Evolutionary conservation across 768 basidiomycete genomes (phyloP).

Genomic region (Rhodosporidiobolus odoratus): DNA sequence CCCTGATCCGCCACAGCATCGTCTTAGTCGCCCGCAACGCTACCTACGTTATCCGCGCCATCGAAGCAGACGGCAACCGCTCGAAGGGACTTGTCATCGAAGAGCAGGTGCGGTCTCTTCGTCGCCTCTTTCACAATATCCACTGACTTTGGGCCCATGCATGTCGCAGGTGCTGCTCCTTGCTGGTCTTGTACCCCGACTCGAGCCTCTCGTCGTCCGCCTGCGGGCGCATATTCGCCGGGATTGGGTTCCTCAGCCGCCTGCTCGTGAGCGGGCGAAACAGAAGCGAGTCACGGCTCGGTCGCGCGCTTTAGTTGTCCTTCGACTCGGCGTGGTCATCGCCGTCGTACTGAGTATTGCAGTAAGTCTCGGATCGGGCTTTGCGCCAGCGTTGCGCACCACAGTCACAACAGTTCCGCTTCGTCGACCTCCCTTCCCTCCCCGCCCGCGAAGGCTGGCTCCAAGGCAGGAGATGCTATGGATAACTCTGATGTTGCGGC

Average conservation of each 20-base stretch:
- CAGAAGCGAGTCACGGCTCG: neutral
- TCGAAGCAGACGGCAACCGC: constrained; percentile 42
- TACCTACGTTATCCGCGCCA: constrained; percentile 20
- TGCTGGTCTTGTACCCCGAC: constrained; percentile 8
- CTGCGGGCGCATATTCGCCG: neutral
- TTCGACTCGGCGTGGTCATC: neutral
- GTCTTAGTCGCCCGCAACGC: constrained; percentile 7
- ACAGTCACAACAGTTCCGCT: too few relatives aligned
- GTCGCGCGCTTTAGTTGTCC: neutral
- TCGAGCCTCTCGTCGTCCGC: constrained; percentile 1
- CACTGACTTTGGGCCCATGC: neutral
- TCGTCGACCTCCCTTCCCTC: neutral
- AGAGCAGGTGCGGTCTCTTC: constrained; percentile 4
- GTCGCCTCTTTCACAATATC: neutral
- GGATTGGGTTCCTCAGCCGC: neutral
- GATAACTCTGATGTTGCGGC: neutral
- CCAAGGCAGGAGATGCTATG: neutral
- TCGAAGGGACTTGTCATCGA: constrained; percentile 5
- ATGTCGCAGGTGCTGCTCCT: constrained; percentile 12
- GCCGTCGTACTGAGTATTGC: constrained; percentile 12
- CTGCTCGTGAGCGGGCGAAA: neutral
- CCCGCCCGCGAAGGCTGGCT: neutral
- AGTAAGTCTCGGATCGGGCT: neutral
- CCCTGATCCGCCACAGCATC: constrained; percentile 15
- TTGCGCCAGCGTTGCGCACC: neutral